A percentile compares a stretch with the other conserved stretches of the same genome.
phyloP scores from a whole-genome alignment of 1,284 basidiomycete genomes.

The Cystobasidium slooffiae region DNA sequence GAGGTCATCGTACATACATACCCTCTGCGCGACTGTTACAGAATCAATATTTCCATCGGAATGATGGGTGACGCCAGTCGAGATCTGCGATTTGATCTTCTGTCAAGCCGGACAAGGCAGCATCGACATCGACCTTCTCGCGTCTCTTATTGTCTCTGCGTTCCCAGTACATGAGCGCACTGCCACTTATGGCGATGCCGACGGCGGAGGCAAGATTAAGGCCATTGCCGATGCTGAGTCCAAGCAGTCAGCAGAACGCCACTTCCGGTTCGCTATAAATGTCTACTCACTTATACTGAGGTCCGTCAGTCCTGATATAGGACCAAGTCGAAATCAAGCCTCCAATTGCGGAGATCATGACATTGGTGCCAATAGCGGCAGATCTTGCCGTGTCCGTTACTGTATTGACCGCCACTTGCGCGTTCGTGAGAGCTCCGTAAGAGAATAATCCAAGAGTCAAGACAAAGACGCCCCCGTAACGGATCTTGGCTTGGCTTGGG shows the following conservation, averaged over 20 bases:
- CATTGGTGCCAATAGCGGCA: slow-evolving; percentile 52
- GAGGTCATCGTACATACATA: no score
- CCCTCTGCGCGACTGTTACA: no score
- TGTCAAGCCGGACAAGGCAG: slow-evolving; percentile 1
- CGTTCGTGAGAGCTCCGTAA: slow-evolving; percentile 50
- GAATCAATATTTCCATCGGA: slow-evolving; percentile 21
- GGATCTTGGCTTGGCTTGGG: slow-evolving; percentile 45
- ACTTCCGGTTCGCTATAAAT: background rate
- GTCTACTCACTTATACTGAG: background rate
- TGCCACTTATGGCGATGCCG: slow-evolving; percentile 40
- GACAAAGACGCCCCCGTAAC: slow-evolving; percentile 54
- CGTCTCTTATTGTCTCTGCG: slow-evolving; percentile 43
- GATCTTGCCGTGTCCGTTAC: slow-evolving; percentile 53
- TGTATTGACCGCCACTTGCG: slow-evolving; percentile 49
- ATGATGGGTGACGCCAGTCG: slow-evolving; percentile 23
- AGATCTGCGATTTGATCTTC: slow-evolving; percentile 19
- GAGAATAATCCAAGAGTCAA: slow-evolving; percentile 53
- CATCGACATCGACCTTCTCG: slow-evolving; percentile 16
- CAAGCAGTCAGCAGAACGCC: background rate
- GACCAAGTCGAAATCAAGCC: slow-evolving; percentile 54
- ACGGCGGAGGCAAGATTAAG: slow-evolving; percentile 45
- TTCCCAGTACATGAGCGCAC: slow-evolving; percentile 37
- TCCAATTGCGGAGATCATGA: slow-evolving; percentile 54
- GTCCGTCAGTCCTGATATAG: slow-evolving; percentile 44
- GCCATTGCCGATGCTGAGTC: slow-evolving; percentile 42